These are phyloP conservation scores for Colletotrichum sublineola DNA, from an alignment of 2,329 filamentous ascomycete species.

Conservation along the genomic window DNA sequence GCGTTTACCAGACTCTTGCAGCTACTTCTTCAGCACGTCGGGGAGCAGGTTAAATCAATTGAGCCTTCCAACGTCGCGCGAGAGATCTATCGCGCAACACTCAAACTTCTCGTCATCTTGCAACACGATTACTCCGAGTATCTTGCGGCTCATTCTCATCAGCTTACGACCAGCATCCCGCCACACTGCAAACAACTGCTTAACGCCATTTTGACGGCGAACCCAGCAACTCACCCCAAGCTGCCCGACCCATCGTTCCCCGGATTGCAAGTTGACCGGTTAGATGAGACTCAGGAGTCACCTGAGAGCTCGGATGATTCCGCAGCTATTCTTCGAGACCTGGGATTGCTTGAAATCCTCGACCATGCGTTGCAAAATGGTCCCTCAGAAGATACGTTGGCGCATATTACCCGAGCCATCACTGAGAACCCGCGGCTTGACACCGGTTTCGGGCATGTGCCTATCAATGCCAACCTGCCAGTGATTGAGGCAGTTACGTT, in stretches of 20 bases:
- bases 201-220: constrained; percentile 88
- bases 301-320: constrained; percentile 76
- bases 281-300: constrained; percentile 79
- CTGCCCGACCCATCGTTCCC: constrained; percentile 80
- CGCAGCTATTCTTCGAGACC: constrained; percentile 64
- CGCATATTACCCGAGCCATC: constrained; percentile 81
- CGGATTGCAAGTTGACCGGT: constrained; percentile 80
- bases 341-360: constrained; percentile 70
- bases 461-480: constrained; percentile 75
- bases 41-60: constrained; percentile 82
- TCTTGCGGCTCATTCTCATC: constrained; percentile 86
- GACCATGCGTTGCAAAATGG: constrained; percentile 72
- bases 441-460: constrained; percentile 75
- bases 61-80: constrained; percentile 78
- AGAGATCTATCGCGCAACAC: constrained; percentile 85
- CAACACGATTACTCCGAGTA: constrained; percentile 98
- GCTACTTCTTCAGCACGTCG: constrained; percentile 79
- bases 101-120: constrained; percentile 86
- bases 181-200: constrained; percentile 88
- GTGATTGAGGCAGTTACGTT: constrained; percentile 87
- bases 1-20: constrained; percentile 80
- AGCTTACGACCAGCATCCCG: constrained; percentile 84
- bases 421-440: constrained; percentile 69
- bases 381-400: constrained; percentile 78
- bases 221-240: constrained; percentile 75